Conservation (phyloP, 2,329 filamentous ascomycete species). For the Sphaerostilbella broomeana region DNA sequence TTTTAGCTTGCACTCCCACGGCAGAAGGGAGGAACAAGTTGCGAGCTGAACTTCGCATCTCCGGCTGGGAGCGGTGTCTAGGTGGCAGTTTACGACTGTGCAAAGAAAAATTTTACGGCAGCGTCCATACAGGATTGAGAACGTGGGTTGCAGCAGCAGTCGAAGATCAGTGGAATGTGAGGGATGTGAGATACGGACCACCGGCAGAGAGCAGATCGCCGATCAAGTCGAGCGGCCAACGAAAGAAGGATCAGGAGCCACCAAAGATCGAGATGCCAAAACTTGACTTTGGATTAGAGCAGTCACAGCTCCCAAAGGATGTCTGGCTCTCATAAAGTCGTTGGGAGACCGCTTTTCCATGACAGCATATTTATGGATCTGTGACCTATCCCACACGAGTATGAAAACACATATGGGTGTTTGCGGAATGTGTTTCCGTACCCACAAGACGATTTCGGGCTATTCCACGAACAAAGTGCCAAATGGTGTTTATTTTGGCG, state of each 20-base stretch:
- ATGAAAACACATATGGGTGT: neutral
- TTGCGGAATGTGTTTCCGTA: neutral
- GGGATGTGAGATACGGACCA: slow-evolving; percentile 71
- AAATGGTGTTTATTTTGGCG: slow-evolving; percentile 6
- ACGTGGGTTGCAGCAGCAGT: slow-evolving; percentile 84
- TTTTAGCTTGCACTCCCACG: slow-evolving; percentile 74
- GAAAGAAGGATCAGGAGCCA: slow-evolving; percentile 46
- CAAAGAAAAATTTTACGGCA: slow-evolving; percentile 96
- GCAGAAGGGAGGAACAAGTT: slow-evolving; percentile 65
- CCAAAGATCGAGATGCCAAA: slow-evolving; percentile 57
- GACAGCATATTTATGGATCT: neutral
- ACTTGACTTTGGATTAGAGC: slow-evolving; percentile 43
- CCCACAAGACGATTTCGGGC: neutral
- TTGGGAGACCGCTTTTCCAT: slow-evolving; percentile 3
- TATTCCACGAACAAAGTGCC: slow-evolving; percentile 6
- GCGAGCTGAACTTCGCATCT: slow-evolving; percentile 70
- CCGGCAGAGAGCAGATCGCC: slow-evolving; percentile 26
- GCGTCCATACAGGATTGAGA: slow-evolving; percentile 80
- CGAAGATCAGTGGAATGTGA: slow-evolving; percentile 83
- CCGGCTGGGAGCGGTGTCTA: slow-evolving; percentile 87
- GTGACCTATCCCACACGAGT: neutral
- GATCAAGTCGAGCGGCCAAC: slow-evolving; percentile 28
- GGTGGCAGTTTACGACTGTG: slow-evolving; percentile 78
- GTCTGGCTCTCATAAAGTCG: slow-evolving; percentile 25
- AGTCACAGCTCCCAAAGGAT: slow-evolving; percentile 25